Base-by-base conservation (phyloP, 1,284 basidiomycete genomes). In the Xerocomus minutiporus region DNA sequence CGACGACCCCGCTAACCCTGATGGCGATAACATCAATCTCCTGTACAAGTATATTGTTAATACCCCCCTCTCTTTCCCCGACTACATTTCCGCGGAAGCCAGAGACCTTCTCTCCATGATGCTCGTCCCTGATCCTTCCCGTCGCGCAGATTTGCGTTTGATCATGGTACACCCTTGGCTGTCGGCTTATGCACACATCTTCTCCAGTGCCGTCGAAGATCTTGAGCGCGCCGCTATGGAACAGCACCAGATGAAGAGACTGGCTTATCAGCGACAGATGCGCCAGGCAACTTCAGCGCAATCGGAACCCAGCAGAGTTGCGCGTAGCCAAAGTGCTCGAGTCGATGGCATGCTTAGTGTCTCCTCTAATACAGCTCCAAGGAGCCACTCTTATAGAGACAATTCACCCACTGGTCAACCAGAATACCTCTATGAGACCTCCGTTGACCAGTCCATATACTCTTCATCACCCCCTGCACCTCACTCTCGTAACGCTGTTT, bases 11-110 rank as follows among this genome's bases (percentile, higher is more conserved):
- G 88, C 88, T 31, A 99, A 99, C 71, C 97, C 97, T 3, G 97
- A 99, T 58, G 97, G 97, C 53, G 95, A 99, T 76, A 99, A 99
- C 74, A 99, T 99, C 79, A 99, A 98, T 68, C 79, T 98, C n/a
- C 78, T 99, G 48, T 99, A 99, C 84, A 94, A 92, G 71, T 99
- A 99, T 75, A 99, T 99, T 72, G 90, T 98, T 73, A 93, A 87
- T 75, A 97, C 95, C 1, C 89, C 91, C 2, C 84, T 97, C 55
- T 90, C 91, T 32, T 97, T 97, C 77, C 94, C 94, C 13, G 92
- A 96, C 44, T 94, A 96, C 72, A 84, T 97, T 61, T 91, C 91
- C 8, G 67, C 77, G 5, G 83, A 87, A 53, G 93, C 91, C 25
- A 80, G 88, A 53, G 81, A 89, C 61, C 74, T 90, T 12, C 73